Conservation (phyloP, 805 yeast species). For the Torulaspora gathmanii region DNA sequence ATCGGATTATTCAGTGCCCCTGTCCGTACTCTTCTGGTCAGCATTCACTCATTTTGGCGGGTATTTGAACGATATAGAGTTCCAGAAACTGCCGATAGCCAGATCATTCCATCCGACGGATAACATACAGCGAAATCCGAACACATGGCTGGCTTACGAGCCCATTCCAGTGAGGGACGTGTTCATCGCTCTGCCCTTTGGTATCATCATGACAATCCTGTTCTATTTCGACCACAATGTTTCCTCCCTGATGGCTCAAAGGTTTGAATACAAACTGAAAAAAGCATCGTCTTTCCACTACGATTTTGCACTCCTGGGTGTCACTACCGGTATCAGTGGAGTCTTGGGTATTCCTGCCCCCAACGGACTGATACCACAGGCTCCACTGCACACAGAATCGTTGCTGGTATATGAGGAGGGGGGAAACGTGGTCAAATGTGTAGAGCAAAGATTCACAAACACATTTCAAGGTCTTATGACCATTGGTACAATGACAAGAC, state of each 20-base stretch:
- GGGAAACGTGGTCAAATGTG: slow-evolving; percentile 48
- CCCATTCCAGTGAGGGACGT: slow-evolving; percentile 58
- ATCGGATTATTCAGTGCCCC: slow-evolving; percentile 82
- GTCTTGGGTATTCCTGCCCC: slow-evolving; percentile 91
- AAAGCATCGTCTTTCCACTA: slow-evolving; percentile 92
- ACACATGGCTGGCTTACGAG: slow-evolving; percentile 41
- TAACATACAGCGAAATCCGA: slow-evolving; percentile 21
- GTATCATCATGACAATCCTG: slow-evolving; percentile 71
- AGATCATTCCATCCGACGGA: slow-evolving; percentile 72
- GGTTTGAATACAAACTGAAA: slow-evolving; percentile 67
- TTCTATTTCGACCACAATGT: slow-evolving; percentile 96
- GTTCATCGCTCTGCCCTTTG: slow-evolving; percentile 91
- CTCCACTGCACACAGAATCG: slow-evolving; percentile 85
- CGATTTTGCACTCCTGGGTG: slow-evolving; percentile 80
- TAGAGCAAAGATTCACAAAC: slow-evolving; percentile 86
- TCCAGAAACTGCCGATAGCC: slow-evolving; percentile 64
- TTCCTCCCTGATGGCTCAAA: slow-evolving; percentile 88
- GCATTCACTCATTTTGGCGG: slow-evolving; percentile 94
- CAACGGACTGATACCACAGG: slow-evolving; percentile 94
- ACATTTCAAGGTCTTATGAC: slow-evolving; percentile 79
- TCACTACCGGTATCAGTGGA: slow-evolving; percentile 84
- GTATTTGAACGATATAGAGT: slow-evolving; percentile 48
- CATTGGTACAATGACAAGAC: slow-evolving; percentile 84
- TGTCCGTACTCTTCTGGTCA: slow-evolving; percentile 80
- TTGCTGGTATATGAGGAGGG: slow-evolving; percentile 45